Base-by-base conservation (phyloP, 257 asterid species). In the Fraxinus excelsior region DNA sequence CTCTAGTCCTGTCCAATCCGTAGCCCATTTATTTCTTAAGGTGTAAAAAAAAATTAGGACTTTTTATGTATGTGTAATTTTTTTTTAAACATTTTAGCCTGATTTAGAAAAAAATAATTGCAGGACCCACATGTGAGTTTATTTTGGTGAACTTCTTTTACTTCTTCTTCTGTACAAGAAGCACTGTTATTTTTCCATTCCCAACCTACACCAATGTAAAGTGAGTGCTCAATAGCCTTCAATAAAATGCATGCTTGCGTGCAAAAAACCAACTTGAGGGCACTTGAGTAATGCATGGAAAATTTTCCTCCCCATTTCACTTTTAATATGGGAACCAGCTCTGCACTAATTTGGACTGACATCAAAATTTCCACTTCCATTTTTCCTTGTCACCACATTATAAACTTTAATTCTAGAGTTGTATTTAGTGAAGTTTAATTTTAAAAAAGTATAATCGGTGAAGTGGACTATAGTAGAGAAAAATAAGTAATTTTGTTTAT, bases 281-380 rank as follows among this genome's bases (percentile, higher is more conserved):
- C 79, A 75, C 79, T 75, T 38, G 25, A 49, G 67, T 72, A 32
- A 5, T 69, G 73, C 29, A 56, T 21, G 66, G 53, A 37, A 38
- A 9, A 21, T 42, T 69, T 70, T 28, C 25, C 23, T 7, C 34
- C 60, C 40, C 26, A 19, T 7, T 19, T 56, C 66, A 56, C 46
- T 32, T 69, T 51, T 69, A 31, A 23, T 25, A 60, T 78, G 81
- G 81, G 51, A 71, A 71, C 77, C 81, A 78, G 77, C 81, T 38
- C 75, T 71, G 66, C 71, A 2, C 26, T 23, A 66, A 40, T 38
- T 78, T 16, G 16, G 65, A 70, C 31, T 31, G 62, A n/a, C 74
- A 32, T 77, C 79, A 67, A 66, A 14, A 25, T 70, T 40, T 65
- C 77, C 78, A 79, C 79, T 70, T 66, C 34, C 56, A 11, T 49